Percentiles rank a stretch among this genome's conserved stretches.
These are phyloP conservation scores for Glycine soja DNA, from an alignment of 306 rosid species.

Conservation along the genomic window DNA sequence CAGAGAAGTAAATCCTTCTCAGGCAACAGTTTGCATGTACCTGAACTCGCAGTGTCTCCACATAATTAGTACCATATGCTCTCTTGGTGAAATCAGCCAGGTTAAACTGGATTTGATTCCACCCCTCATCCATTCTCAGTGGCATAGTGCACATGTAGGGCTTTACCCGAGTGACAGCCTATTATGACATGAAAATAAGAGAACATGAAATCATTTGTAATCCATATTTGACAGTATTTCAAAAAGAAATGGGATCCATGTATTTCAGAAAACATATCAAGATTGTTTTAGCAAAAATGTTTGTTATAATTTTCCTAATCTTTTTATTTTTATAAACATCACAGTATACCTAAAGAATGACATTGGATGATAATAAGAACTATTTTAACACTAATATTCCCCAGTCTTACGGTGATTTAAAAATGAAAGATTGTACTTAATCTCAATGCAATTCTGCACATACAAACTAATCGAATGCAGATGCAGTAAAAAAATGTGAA, in stretches of 20 bases:
- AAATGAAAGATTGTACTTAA: background rate
- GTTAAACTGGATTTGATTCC: slow-evolving; percentile 96
- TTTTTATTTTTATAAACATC: background rate
- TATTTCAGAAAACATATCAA: background rate
- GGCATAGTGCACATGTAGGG: slow-evolving; percentile 98
- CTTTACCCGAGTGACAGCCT: slow-evolving; percentile 89
- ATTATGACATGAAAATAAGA: slow-evolving; percentile 22
- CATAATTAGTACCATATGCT: slow-evolving; percentile 98
- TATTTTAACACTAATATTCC: background rate
- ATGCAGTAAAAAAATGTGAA: background rate
- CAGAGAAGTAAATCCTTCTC: slow-evolving; percentile 94
- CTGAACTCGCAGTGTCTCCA: slow-evolving; percentile 95
- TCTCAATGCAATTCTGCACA: background rate
- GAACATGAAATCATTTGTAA: slow-evolving; percentile 9
- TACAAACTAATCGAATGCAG: background rate
- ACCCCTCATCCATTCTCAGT: slow-evolving; percentile 86
- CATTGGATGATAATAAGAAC: background rate
- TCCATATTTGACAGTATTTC: slow-evolving; percentile 10
- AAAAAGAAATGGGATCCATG: background rate
- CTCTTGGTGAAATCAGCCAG: slow-evolving; percentile 83
- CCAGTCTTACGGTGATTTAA: background rate
- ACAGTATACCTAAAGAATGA: background rate
- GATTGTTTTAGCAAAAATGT: background rate
- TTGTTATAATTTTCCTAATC: background rate
- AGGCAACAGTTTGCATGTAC: slow-evolving; percentile 94